These are phyloP conservation scores for Blastobotrys apis DNA, from an alignment of 1,139 yeast genomes.

Conservation along the genomic window DNA sequence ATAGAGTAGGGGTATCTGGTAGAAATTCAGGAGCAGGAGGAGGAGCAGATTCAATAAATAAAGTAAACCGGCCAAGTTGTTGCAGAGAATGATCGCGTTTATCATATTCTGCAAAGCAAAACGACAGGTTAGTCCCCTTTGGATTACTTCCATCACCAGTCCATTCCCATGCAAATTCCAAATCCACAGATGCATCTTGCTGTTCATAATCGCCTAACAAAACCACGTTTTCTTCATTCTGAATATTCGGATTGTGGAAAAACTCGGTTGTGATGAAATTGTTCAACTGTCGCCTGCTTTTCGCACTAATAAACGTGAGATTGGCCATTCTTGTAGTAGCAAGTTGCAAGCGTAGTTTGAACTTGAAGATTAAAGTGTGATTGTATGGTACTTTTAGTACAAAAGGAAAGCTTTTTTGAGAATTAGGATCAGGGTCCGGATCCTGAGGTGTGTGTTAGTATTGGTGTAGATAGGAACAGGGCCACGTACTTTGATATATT, in stretches of 20 bases:
- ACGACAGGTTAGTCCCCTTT: slow-evolving; percentile 26
- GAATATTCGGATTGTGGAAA: slow-evolving; percentile 40
- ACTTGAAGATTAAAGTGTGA: slow-evolving; percentile 18
- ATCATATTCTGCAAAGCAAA: slow-evolving; percentile 40
- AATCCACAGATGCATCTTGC: slow-evolving; percentile 16
- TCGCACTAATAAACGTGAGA: slow-evolving; percentile 36
- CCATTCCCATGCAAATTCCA: slow-evolving; percentile 35
- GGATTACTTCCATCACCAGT: slow-evolving; percentile 12
- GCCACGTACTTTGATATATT: slow-evolving; percentile 18
- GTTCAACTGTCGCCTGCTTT: slow-evolving; percentile 31
- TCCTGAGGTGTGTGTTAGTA: slow-evolving; percentile 12
- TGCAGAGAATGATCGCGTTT: slow-evolving; percentile 36
- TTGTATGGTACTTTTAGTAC: slow-evolving; percentile 24
- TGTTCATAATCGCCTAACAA: slow-evolving; percentile 37
- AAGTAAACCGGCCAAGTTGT: slow-evolving; percentile 33
- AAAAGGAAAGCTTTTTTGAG: slow-evolving; percentile 15
- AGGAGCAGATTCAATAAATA: slow-evolving; percentile 30
- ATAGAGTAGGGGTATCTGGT: slow-evolving; percentile 2
- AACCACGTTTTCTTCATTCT: slow-evolving; percentile 38
- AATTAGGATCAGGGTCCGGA: slow-evolving; percentile 15
- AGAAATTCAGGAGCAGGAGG: too few species aligned
- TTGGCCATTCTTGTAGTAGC: slow-evolving; percentile 19
- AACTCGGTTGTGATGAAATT: slow-evolving; percentile 37
- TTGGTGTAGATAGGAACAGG: neutral
- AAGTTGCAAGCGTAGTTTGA: slow-evolving; percentile 19